Base-by-base conservation (phyloP, 768 basidiomycete genomes). In the Suillus alpinus region DNA sequence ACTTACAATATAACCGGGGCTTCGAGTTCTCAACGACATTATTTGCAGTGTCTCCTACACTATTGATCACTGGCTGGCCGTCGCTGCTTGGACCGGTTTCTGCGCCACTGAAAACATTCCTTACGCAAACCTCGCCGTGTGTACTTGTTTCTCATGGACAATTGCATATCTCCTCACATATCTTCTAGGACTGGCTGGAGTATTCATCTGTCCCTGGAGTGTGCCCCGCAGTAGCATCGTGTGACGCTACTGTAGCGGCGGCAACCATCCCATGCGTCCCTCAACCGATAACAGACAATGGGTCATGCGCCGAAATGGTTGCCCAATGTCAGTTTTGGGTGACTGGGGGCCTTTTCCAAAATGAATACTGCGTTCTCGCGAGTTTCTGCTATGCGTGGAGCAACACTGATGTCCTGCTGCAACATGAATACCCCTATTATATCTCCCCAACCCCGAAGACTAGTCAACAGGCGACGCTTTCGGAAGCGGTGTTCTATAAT, bases 321-420 rank as follows among this genome's bases (percentile, higher is more conserved):
- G 7, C 0, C 0, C 66, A 69, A 29, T 69, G 68, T 50, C 53
- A 58, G 26, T 60, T 65, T 20, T 70, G 66, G 63, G 68, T 67
- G 2, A 58, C 63, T 8, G 18, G 47, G 16, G 67, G 68, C 12
- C 61, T 69, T 6, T 68, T 68, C 66, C 68, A 67, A 50, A 70
- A 69, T 59, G 68, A 65, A 26, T 62, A 31, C 29, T 68, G 68
- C 31, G 66, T 68, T 9, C 67, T 68, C 36, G 68, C 63, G 5
- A 68, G 68, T 49, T 63, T 70, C 51, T 68, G 68, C 39, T 68
- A 68, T 16, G 66, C 68, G 2, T 64, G 64, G 66, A 67, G 62
- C 39, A 59, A 58, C 57, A 67, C 67, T 3, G 59, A 68, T 20
- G 66, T 69, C 7, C 59, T 68, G 8, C 62, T 68, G 43, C n/a